Conservation (phyloP, 2,329 filamentous ascomycete genomes). For the Plenodomus lindquistii region DNA sequence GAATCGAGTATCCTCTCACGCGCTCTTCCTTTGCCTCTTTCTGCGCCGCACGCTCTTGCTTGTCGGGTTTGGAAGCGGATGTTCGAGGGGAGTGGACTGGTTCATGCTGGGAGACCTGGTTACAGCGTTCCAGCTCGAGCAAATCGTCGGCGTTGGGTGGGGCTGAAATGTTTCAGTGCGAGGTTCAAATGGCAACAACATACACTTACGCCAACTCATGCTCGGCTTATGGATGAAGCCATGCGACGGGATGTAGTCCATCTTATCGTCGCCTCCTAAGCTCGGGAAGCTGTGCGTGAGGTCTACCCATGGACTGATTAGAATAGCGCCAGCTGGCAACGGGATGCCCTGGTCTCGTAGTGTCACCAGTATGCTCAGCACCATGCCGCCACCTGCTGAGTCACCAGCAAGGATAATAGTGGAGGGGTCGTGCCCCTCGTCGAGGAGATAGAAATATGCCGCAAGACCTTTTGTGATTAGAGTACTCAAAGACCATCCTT, state of each 20-base stretch:
- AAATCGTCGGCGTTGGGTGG: slow-evolving; percentile 80
- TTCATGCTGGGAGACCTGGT: slow-evolving; percentile 4
- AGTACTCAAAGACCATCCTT: background rate
- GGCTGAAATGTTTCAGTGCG: slow-evolving; percentile 43
- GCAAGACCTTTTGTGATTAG: slow-evolving; percentile 58
- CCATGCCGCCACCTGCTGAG: slow-evolving; percentile 91
- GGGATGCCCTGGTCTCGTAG: slow-evolving; percentile 82
- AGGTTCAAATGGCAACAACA: background rate
- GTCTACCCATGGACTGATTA: slow-evolving; percentile 96
- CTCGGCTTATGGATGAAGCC: slow-evolving; percentile 93
- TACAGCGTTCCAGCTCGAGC: slow-evolving; percentile 50
- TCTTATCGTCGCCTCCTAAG: slow-evolving; percentile 68
- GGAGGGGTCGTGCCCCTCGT: slow-evolving; percentile 69
- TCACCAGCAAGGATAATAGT: slow-evolving; percentile 90
- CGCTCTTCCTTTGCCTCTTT: slow-evolving; percentile 38
- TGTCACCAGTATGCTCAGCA: slow-evolving; percentile 75
- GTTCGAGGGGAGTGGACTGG: slow-evolving; percentile 8
- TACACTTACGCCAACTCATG: slow-evolving; percentile 69
- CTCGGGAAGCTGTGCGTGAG: slow-evolving; percentile 95
- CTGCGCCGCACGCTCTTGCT: slow-evolving; percentile 38
- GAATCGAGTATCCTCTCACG: slow-evolving; percentile 41
- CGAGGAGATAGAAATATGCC: slow-evolving; percentile 81
- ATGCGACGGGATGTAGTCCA: slow-evolving; percentile 85
- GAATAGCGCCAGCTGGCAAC: slow-evolving; percentile 82
- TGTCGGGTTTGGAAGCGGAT: slow-evolving; percentile 14